These are phyloP conservation scores for Eurotiales sp. DNA, from an alignment of 2,329 filamentous ascomycete species.

Conservation along the genomic window DNA sequence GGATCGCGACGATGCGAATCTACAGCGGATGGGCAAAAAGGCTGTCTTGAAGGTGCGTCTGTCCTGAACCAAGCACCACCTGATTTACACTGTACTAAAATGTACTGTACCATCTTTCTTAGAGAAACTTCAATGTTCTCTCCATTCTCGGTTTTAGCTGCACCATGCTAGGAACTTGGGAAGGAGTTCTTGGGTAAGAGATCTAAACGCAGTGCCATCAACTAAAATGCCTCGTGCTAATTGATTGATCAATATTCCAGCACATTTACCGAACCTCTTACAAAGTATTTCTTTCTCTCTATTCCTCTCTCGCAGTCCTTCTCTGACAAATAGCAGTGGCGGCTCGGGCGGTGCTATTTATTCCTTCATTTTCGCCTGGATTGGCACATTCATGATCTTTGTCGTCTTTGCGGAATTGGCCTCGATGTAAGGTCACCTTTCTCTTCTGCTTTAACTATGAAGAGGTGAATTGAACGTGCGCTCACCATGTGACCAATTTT, in stretches of 20 bases:
- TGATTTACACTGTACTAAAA: slow-evolving; percentile 1
- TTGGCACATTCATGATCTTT: slow-evolving; percentile 36
- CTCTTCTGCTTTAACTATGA: slow-evolving; percentile 3
- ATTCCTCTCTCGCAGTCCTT: background rate
- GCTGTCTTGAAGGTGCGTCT: slow-evolving; percentile 6
- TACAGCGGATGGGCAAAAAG: slow-evolving; percentile 9
- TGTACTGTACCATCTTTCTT: slow-evolving; percentile 6
- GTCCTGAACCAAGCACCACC: background rate
- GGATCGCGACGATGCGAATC: slow-evolving; percentile 9
- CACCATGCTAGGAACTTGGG: slow-evolving; percentile 40
- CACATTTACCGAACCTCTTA: slow-evolving; percentile 16
- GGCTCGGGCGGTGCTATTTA: slow-evolving; percentile 37
- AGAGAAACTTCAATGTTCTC: slow-evolving; percentile 39
- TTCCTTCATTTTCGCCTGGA: slow-evolving; percentile 32
- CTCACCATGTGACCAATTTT: slow-evolving; percentile 2
- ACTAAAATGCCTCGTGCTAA: slow-evolving; percentile 3
- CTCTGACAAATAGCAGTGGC: slow-evolving; percentile 22
- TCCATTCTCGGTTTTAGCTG: slow-evolving; percentile 39
- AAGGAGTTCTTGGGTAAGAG: slow-evolving; percentile 36
- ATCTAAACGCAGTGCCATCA: slow-evolving; percentile 1
- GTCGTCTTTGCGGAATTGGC: slow-evolving; percentile 39
- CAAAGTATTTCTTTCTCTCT: slow-evolving; percentile 25
- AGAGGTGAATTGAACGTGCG: background rate
- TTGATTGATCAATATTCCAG: slow-evolving; percentile 1
- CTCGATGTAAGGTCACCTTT: slow-evolving; percentile 28